These are phyloP conservation scores for Candida pseudocylindracea DNA, from an alignment of 1,139 yeast species.

Conservation along the genomic window DNA sequence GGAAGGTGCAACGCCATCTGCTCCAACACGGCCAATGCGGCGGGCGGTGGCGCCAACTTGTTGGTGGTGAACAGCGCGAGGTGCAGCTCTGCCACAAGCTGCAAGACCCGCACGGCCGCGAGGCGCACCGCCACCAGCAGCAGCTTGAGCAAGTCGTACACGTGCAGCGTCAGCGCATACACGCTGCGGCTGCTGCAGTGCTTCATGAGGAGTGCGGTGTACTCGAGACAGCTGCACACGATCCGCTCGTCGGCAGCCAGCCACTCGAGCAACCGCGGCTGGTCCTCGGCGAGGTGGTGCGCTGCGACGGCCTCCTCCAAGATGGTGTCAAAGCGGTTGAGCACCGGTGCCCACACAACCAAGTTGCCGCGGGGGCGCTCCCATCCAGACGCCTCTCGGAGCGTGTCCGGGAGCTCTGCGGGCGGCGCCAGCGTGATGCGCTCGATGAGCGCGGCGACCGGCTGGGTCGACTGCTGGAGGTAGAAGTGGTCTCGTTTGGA, in stretches of 20 bases:
- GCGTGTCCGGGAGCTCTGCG: conserved; percentile 11
- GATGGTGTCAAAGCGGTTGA: conserved; percentile 54
- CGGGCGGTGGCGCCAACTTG: conserved; percentile 19
- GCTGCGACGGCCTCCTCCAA: conserved; percentile 28
- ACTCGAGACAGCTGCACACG: conserved; percentile 30
- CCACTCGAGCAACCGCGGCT: conserved; percentile 21
- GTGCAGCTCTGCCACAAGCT: conserved; percentile 36
- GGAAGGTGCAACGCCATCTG: conserved; percentile 34
- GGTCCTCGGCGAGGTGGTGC: conserved; percentile 28
- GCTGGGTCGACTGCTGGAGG: conserved; percentile 12
- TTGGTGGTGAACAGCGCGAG: conserved; percentile 15
- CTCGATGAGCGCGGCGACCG: conserved; percentile 16
- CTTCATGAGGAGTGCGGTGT: conserved; percentile 41
- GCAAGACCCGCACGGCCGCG: conserved; percentile 41
- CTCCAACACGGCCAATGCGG: conserved; percentile 19
- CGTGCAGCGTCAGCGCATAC: conserved; percentile 43
- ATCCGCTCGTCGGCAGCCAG: conserved; percentile 19
- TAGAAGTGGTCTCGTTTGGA: conserved; percentile 12
- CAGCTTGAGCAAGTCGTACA: conserved; percentile 36
- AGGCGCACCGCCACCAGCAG: conserved; percentile 38
- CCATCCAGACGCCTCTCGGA: conserved; percentile 21
- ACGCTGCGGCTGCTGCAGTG: conserved; percentile 48
- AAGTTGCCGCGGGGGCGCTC: conserved; percentile 53
- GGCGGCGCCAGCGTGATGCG: conserved; percentile 10
- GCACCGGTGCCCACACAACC: conserved; percentile 53